Evolutionary conservation across 306 rosid genomes (phyloP).

Genomic region (Psophocarpus tetragonolobus): DNA sequence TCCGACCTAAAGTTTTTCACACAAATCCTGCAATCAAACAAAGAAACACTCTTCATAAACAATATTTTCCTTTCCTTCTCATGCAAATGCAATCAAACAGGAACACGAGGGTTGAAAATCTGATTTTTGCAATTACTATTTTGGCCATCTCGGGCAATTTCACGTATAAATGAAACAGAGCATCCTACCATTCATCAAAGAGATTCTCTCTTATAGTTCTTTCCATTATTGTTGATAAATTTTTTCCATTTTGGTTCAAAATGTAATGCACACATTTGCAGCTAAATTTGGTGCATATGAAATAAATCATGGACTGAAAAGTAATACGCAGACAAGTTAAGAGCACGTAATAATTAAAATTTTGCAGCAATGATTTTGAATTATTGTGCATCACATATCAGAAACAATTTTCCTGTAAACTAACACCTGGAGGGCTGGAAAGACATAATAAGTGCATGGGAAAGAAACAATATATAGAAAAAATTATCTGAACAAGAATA

Average conservation of each 20-base stretch:
- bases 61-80: no score
- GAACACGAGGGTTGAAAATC: not conserved
- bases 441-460: conserved; percentile 20
- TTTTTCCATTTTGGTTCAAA: not conserved
- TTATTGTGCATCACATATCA: conserved; percentile 20
- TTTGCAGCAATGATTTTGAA: conserved; percentile 5
- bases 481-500: conserved; percentile 34
- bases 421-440: not conserved
- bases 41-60: no score
- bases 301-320: not conserved
- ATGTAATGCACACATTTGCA: no score
- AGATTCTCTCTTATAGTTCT: not conserved
- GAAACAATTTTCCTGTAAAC: conserved; percentile 4
- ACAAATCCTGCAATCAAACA: no score
- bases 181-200: not conserved
- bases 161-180: not conserved
- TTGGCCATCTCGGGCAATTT: not conserved
- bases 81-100: no score
- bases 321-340: not conserved
- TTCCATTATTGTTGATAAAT: not conserved
- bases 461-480: conserved; percentile 22
- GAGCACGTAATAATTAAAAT: not conserved
- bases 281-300: no score
- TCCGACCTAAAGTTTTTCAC: no score
- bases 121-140: not conserved